Base-by-base conservation (phyloP, 2,329 filamentous ascomycete genomes). In the Rachicladosporium sp. region DNA sequence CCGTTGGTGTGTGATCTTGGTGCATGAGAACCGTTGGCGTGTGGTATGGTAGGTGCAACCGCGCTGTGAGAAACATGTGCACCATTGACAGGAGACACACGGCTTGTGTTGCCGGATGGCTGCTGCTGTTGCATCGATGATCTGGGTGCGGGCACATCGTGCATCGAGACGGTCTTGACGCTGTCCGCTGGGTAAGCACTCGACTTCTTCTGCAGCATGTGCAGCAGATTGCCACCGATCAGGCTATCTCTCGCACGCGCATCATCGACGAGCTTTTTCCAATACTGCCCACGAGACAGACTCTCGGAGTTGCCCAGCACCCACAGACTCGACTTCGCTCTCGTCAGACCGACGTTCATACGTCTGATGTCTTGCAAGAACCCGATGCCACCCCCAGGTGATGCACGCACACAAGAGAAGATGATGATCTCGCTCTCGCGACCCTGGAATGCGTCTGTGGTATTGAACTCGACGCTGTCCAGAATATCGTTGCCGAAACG, bases 321-420 rank as follows among this genome's bases (percentile, higher is more conserved):
- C 84, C 89, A 98, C 7, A 98, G 72, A 27, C 89, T 95, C 7
- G 85, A 94, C 61, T 94, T 95, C 4, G 91, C 93, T 69, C 91
- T 82, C 13, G 91, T 98, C 44, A 98, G 70, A 66, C 91, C 91
- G 54, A 98, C 91, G 62, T 98, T 98, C 93, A 98, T 96, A 71
- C 91, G 89, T 43, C 91, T 79, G 56, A 98, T 94, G 59, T 98
- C 91, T 40, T 85, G 83, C 74, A 98, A 81, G 76, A 98, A 98
- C 71, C 91, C 91, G 55, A 98, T 94, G 53, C 89, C 87, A 10
- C 83, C 82, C 6, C 81, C 83, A n/a, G 84, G 76, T 27, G 82
- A 89, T 13, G 91, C 89, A 65, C 91, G 80, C 45, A 98, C 91
- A 61, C 93, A 98, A 32, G 91, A 96, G 67, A 98, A 98, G 47